Conservation (phyloP, 148 eudicot species). For the Talinum fruticosum region DNA sequence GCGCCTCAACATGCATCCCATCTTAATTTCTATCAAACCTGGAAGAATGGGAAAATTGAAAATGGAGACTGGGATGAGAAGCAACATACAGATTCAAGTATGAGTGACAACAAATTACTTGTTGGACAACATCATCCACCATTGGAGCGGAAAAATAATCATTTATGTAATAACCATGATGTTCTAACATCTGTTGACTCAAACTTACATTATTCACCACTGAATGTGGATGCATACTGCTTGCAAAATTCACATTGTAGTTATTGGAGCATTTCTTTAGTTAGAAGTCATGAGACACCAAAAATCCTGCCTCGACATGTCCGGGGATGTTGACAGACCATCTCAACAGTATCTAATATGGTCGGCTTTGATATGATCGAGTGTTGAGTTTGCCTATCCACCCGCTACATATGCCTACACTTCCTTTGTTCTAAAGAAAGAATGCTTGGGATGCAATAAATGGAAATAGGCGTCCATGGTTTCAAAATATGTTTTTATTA, state of each 20-base stretch:
- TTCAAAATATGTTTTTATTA: too few species aligned
- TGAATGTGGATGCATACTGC: neutral
- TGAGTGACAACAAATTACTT: conserved; percentile 12
- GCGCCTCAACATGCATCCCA: conserved; percentile 43
- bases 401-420: conserved; percentile 33
- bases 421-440: conserved; percentile 40
- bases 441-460: conserved; percentile 44
- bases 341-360: conserved; percentile 44
- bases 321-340: conserved; percentile 63
- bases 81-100: conserved; percentile 10
- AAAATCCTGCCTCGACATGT: conserved; percentile 49
- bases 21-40: conserved; percentile 31
- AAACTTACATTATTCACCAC: conserved; percentile 7
- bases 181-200: conserved; percentile 7
- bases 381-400: conserved; percentile 33
- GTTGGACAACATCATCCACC: neutral
- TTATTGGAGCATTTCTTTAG: neutral
- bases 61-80: conserved; percentile 28
- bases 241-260: conserved; percentile 22
- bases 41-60: conserved; percentile 31
- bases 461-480: too few species aligned
- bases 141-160: conserved; percentile 14
- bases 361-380: conserved; percentile 48
- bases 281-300: conserved; percentile 23
- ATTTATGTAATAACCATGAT: conserved; percentile 2